Conservation (phyloP, 176 grass and related monocot species). For the Paspalum notatum region DNA sequence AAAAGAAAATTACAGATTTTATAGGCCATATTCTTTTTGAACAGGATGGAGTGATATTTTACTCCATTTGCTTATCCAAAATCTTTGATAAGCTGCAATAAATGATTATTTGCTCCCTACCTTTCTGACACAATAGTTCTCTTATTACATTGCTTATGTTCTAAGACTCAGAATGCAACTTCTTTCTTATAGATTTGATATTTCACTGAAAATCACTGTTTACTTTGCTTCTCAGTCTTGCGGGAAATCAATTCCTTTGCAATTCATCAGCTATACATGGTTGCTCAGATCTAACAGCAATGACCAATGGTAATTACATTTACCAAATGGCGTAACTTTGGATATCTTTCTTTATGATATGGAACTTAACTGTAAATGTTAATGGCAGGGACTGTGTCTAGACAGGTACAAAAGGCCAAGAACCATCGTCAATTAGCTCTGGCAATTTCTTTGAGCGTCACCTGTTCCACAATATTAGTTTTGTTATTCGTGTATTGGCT, state of each 20-base stretch:
- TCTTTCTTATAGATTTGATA: conserved; percentile 15
- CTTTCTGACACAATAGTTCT: not conserved
- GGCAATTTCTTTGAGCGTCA: conserved; percentile 71
- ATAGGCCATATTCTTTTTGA: not conserved
- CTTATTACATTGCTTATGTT: not conserved
- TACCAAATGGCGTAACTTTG: conserved; percentile 34
- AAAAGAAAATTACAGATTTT: not conserved
- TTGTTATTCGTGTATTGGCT: conserved; percentile 76
- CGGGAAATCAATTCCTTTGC: conserved; percentile 87
- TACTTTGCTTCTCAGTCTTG: conserved; percentile 60
- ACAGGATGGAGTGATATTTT: not conserved
- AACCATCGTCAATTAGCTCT: conserved; percentile 78
- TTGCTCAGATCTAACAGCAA: conserved; percentile 59
- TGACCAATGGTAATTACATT: conserved; percentile 61
- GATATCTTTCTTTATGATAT: conserved; percentile 20
- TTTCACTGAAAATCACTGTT: conserved; percentile 9
- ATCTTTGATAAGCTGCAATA: conserved; percentile 7
- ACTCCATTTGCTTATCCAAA: conserved; percentile 22
- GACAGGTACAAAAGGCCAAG: conserved; percentile 43
- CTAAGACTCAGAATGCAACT: not conserved
- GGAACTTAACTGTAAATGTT: conserved; percentile 38
- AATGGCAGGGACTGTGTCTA: conserved; percentile 59
- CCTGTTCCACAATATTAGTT: conserved; percentile 62
- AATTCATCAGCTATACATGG: conserved; percentile 81
- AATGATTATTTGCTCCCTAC: conserved; percentile 6